Percentiles rank a stretch among this genome's conserved stretches.
phyloP scores from a whole-genome alignment of 2,329 filamentous ascomycete genomes.

The Hypoxylon sp. region DNA sequence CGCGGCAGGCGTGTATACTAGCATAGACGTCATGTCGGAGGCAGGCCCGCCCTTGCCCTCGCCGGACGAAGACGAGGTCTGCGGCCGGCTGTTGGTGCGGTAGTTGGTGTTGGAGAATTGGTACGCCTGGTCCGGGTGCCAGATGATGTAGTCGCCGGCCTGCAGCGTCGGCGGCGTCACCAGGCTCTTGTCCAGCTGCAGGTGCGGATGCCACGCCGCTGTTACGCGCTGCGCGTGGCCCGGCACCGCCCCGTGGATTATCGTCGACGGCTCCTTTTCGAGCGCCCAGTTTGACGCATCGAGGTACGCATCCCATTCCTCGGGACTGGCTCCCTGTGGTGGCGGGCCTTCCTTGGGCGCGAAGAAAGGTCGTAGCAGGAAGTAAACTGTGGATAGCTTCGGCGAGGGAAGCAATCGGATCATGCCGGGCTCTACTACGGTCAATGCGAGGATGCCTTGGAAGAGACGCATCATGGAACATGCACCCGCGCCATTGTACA shows the following conservation, averaged over 20 bases:
- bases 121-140: constrained; percentile 71
- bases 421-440: constrained; percentile 65
- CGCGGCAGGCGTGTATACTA: constrained; percentile 69
- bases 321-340: constrained; percentile 47
- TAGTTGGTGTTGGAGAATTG: constrained; percentile 62
- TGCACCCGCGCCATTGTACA: constrained; percentile 71
- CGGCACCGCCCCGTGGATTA: constrained; percentile 71
- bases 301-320: constrained; percentile 66
- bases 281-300: constrained; percentile 59
- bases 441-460: constrained; percentile 69
- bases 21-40: constrained; percentile 60
- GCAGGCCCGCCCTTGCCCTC: not conserved
- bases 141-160: constrained; percentile 71
- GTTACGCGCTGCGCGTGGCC: constrained; percentile 72
- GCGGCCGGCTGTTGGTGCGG: constrained; percentile 54
- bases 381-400: constrained; percentile 64
- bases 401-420: constrained; percentile 64
- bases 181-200: constrained; percentile 67
- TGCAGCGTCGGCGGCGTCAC: constrained; percentile 69
- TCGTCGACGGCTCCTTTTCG: constrained; percentile 66
- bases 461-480: constrained; percentile 73
- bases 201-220: constrained; percentile 70
- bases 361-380: constrained; percentile 68
- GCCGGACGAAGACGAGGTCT: constrained; percentile 40
- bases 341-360: constrained; percentile 61